Evolutionary conservation across 768 basidiomycete genomes (phyloP), one percentile per base, ranked within the genome.

Genomic region (Lentinula sp.): DNA sequence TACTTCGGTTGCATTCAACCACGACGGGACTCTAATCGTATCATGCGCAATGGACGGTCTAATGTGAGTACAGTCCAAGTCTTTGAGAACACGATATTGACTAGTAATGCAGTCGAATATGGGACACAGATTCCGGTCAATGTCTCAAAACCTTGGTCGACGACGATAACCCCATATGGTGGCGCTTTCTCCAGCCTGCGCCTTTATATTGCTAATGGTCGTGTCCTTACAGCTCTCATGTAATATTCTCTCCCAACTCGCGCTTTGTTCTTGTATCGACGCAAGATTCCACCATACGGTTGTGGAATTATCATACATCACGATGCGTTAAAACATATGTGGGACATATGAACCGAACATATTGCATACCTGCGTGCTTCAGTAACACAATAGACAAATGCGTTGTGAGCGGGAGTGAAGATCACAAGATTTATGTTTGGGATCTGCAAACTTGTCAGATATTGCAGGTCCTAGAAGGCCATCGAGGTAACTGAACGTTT

Each of bases 91-190:
- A 20, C 43, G 67, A 54, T 32, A 59, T 37, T 64, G 42, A 18
- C 28, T 45, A 23, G 36, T 42, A 39, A 16, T 46, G 15, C 68
- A 99, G 96, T 70, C 95, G 97, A 61, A 85, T 98, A 62, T 99
- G 97, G 97, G 96, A 99, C 69, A 88, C 93, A 0, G 87, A 95
- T 59, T 96, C 95, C 3, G 97, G 96, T 2, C 97, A 99, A 74
- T 99, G 97, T 73, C 79, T 99, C 54, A 98, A 97, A 73, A 98
- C 97, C 1, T 74, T 99, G 50, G 95, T 95, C 9, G 95, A 98
- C 66, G 97, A 98, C 67, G 93, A 94, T 64, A 97, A 94, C 73
- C 95, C 96, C 2, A 88, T 95, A 72, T 95, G 86, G 91, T 93
- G 61, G 9, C 20, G 46, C 6, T 0, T 23, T 48, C 46, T 48